Conservation (phyloP, 2,329 filamentous ascomycete species). For the Tolypocladium sp. region DNA sequence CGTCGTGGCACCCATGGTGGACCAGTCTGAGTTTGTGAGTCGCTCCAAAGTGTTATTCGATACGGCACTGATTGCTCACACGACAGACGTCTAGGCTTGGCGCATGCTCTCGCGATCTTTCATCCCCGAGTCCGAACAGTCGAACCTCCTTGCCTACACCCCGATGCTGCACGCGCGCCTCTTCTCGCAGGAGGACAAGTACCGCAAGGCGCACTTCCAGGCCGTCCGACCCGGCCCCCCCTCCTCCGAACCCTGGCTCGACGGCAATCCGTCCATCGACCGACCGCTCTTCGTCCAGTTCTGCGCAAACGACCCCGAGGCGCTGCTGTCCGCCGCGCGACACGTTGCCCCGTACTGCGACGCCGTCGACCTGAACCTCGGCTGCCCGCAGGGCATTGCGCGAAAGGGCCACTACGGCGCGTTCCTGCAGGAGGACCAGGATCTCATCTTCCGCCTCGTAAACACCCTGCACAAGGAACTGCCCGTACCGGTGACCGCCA, state of each 20-base stretch:
- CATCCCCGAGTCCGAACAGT: slow-evolving; percentile 56
- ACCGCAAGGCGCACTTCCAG: slow-evolving; percentile 76
- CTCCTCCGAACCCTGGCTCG: slow-evolving; percentile 49
- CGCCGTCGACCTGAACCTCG: slow-evolving; percentile 89
- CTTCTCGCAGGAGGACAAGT: slow-evolving; percentile 67
- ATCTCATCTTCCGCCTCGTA: slow-evolving; percentile 73
- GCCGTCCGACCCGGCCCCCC: slow-evolving; percentile 33
- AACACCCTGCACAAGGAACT: slow-evolving; percentile 72
- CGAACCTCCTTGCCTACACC: slow-evolving; percentile 73
- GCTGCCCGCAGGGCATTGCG: slow-evolving; percentile 94
- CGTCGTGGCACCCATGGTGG: slow-evolving; percentile 93
- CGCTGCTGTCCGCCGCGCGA: slow-evolving; percentile 68
- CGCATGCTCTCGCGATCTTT: slow-evolving; percentile 93
- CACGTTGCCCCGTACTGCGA: slow-evolving; percentile 82
- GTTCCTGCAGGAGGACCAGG: slow-evolving; percentile 89
- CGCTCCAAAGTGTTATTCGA: background rate
- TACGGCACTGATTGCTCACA: background rate
- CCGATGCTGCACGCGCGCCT: slow-evolving; percentile 95
- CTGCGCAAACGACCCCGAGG: slow-evolving; percentile 80
- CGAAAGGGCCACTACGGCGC: slow-evolving; percentile 84
- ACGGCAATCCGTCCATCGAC: slow-evolving; percentile 79
- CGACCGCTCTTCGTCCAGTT: slow-evolving; percentile 93
- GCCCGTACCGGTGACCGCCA: slow-evolving; percentile 80
- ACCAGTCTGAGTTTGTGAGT: slow-evolving; percentile 92
- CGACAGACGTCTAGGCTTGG: slow-evolving; percentile 61